phyloP scores from a whole-genome alignment of 257 asterid species.

The Solanum peruvianum region DNA sequence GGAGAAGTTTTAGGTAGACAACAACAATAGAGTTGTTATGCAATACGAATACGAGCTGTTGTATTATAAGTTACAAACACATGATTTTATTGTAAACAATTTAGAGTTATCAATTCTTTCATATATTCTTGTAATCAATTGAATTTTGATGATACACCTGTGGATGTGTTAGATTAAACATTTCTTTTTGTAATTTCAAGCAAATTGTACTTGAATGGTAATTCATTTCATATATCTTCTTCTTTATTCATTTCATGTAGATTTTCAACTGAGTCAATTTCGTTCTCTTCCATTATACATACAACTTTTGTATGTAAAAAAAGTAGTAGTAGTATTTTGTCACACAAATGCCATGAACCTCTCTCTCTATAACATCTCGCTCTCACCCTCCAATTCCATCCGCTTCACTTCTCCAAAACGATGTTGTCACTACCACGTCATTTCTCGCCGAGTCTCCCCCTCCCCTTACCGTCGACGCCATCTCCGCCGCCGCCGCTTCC shows the following conservation, averaged over 20 bases:
- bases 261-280: background rate
- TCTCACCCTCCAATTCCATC: conserved; percentile 1
- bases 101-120: background rate
- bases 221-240: background rate
- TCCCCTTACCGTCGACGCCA: conserved; percentile 38
- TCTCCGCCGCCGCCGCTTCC: conserved; percentile 58
- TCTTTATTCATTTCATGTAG: background rate
- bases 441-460: conserved; percentile 14
- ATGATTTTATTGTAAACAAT: background rate
- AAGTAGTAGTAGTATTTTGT: background rate
- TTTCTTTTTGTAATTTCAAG: background rate
- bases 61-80: background rate
- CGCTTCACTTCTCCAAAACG: conserved; percentile 22
- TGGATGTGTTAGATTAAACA: background rate
- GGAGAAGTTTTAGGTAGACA: background rate
- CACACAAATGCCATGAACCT: background rate
- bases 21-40: background rate
- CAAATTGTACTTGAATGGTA: background rate
- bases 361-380: background rate
- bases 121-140: conserved; percentile 1
- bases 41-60: background rate
- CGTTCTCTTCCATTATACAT: background rate
- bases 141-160: background rate
- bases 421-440: conserved; percentile 1
- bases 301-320: background rate